Percentiles rank a stretch among this genome's conserved stretches.
Conservation (phyloP, 495 filamentous ascomycete genomes). For the Podospora anserina region DNA sequence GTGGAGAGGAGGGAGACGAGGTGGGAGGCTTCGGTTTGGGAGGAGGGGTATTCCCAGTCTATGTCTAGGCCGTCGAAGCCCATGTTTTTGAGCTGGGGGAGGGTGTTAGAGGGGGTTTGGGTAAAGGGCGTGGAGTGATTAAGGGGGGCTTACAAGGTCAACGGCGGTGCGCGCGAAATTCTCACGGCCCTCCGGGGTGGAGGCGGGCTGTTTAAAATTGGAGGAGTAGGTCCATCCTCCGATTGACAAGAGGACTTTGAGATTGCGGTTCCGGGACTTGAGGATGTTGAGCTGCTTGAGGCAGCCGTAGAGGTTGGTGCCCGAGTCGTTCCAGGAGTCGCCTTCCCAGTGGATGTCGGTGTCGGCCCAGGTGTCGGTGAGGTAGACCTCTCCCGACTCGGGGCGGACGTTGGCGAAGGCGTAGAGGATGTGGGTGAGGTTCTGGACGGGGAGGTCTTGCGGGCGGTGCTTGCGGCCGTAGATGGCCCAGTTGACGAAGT, state of each 20-base stretch:
- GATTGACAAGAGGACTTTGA: conserved; percentile 90
- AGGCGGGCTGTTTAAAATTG: conserved; percentile 76
- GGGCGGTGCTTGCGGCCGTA: conserved; percentile 85
- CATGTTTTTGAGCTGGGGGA: conserved; percentile 53
- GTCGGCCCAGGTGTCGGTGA: conserved; percentile 85
- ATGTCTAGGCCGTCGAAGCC: conserved; percentile 60
- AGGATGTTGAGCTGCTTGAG: conserved; percentile 90
- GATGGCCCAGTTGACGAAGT: conserved; percentile 93
- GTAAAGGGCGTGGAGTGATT: neutral
- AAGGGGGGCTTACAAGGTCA: conserved; percentile 41
- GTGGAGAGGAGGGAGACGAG: conserved; percentile 69
- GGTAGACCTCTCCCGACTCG: conserved; percentile 61
- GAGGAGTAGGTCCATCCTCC: conserved; percentile 94
- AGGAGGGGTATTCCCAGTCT: conserved; percentile 61
- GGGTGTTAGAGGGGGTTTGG: neutral
- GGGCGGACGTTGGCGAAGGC: conserved; percentile 65
- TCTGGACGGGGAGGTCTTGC: conserved; percentile 80
- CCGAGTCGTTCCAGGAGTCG: conserved; percentile 68
- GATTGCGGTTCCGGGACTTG: conserved; percentile 80
- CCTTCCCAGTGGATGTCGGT: conserved; percentile 84
- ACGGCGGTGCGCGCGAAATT: conserved; percentile 68
- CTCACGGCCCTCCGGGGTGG: conserved; percentile 57
- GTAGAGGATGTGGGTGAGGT: conserved; percentile 87
- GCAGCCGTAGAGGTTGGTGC: conserved; percentile 84
- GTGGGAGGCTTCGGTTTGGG: conserved; percentile 62